Base-by-base conservation (phyloP, 1,284 basidiomycete genomes). In the Lentinula novae-zelandiae region DNA sequence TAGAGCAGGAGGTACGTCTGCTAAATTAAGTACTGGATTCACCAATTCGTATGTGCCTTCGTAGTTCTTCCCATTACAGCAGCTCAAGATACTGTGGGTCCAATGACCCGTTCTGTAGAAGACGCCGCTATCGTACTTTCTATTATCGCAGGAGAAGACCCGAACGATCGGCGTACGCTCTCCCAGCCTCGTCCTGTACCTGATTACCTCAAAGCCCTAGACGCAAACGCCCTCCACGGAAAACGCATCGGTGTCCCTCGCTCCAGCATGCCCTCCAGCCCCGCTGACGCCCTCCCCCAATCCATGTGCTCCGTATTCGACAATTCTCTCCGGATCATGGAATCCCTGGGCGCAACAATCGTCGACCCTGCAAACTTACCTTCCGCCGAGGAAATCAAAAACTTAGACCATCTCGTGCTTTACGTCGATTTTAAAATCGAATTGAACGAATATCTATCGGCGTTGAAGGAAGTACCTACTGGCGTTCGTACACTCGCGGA, bases 81-180 rank as follows among this genome's bases (percentile, higher is more conserved):
- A 31, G 79, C 85, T 65, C 86, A 88, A 69, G 86, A 88, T 66
- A 85, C 84, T 0, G 77, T 88, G 1, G 86, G 86, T 0, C 86
- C 86, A 0, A 81, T 89, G 67, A 75, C 80, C 0, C 80, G 86
- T 42, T 82, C 82, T 2, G 69, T 87, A 39, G 72, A 82, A 0
- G 87, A 89, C 61, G 85, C 82, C 0, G 85, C 85, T 0, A 75
- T 80, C 48, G 79, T 88, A 1, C 76, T 89, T 22, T 80, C 79
- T 9, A 67, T 82, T 39, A 87, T 89, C 55, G 85, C 85, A 2
- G 86, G 86, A 0, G 75, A 73, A 17, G 87, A 85, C 62, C 74
- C 77, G 2, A 80, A 81, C 40, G 87, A 89, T 69, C 82, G 82
- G 63, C 83, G 78, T 62, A 88, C 86, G 0, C 72, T 86, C 5